These are phyloP conservation scores for Tylopilus intermedius DNA, from an alignment of 768 basidiomycete genomes.

Conservation along the genomic window DNA sequence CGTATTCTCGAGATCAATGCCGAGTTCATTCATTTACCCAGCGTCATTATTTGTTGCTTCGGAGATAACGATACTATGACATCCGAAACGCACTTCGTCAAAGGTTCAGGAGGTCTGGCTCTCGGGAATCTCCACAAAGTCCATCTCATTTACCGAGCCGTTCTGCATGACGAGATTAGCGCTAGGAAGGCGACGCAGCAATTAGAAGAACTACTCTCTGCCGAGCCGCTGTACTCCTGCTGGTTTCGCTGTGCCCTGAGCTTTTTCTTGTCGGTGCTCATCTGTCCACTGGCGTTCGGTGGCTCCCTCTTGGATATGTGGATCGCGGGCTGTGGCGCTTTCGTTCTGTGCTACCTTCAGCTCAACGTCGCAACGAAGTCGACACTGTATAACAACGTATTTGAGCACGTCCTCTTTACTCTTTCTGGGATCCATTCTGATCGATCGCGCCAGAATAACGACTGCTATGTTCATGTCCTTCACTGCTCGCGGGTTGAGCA, in stretches of 20 bases:
- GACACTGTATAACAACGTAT: slow-evolving; percentile 82
- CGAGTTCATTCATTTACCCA: slow-evolving; percentile 84
- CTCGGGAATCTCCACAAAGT: slow-evolving; percentile 83
- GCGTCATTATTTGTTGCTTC: slow-evolving; percentile 81
- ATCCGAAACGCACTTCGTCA: slow-evolving; percentile 86
- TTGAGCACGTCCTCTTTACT: slow-evolving; percentile 53
- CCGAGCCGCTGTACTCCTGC: slow-evolving; percentile 59
- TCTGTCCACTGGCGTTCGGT: slow-evolving; percentile 82
- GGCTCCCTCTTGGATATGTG: slow-evolving; percentile 83
- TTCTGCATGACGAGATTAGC: slow-evolving; percentile 89
- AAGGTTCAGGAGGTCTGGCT: slow-evolving; percentile 69
- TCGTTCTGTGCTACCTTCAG: slow-evolving; percentile 65
- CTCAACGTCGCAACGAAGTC: slow-evolving; percentile 71
- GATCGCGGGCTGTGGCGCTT: slow-evolving; percentile 67
- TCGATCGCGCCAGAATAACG: slow-evolving; percentile 54
- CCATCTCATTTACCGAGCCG: slow-evolving; percentile 77
- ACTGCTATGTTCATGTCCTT: slow-evolving; percentile 80
- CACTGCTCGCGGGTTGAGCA: slow-evolving; percentile 73
- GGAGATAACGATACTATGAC: slow-evolving; percentile 86
- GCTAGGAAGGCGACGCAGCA: slow-evolving; percentile 68
- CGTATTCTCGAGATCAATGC: slow-evolving; percentile 87
- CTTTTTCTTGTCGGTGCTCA: slow-evolving; percentile 67
- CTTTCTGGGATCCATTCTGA: slow-evolving; percentile 5
- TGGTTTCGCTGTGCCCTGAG: slow-evolving; percentile 62
- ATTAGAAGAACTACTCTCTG: slow-evolving; percentile 57